Conservation (phyloP, 2,329 filamentous ascomycete genomes). For the Xylariomycetidae sp. region DNA sequence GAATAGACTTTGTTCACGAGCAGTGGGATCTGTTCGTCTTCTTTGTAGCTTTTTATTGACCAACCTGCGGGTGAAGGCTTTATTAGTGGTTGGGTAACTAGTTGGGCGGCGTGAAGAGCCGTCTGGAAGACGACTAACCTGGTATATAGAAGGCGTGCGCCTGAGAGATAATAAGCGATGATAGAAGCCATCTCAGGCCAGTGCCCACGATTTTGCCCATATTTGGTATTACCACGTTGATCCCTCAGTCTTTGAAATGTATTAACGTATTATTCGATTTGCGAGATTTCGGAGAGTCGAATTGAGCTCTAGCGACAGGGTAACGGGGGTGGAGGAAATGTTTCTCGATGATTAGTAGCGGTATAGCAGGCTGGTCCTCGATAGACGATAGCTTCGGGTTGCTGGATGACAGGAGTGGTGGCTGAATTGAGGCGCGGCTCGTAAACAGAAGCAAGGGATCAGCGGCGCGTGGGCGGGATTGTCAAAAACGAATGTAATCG, state of each 20-base stretch:
- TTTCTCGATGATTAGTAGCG: too few relatives aligned
- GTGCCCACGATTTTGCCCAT: constrained; percentile 20
- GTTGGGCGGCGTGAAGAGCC: too few relatives aligned
- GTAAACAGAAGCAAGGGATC: constrained; percentile 6
- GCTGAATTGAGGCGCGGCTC: too few relatives aligned
- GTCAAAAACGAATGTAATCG: constrained; percentile 48
- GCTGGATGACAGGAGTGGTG: too few relatives aligned
- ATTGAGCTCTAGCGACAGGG: too few relatives aligned
- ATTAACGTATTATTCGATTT: too few relatives aligned
- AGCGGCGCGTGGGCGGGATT: constrained; percentile 1
- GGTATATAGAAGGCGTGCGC: constrained; percentile 78
- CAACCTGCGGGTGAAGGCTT: constrained; percentile 54
- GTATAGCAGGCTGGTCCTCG: too few relatives aligned
- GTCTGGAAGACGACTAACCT: constrained; percentile 52
- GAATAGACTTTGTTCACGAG: constrained; percentile 91
- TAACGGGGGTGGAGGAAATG: too few relatives aligned
- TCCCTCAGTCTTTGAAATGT: too few relatives aligned
- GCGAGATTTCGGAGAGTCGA: too few relatives aligned
- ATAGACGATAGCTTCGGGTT: too few relatives aligned
- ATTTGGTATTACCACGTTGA: too few relatives aligned
- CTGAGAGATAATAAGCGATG: constrained; percentile 42
- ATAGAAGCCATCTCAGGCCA: constrained; percentile 39
- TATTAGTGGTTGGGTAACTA: constrained; percentile 14
- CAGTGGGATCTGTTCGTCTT: constrained; percentile 74
- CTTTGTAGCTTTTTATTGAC: constrained; percentile 75